Evolutionary conservation across 169 alveolate genomes (phyloP), one percentile per base, ranked within the genome.

Genomic region (Cystoisospora suis): DNA sequence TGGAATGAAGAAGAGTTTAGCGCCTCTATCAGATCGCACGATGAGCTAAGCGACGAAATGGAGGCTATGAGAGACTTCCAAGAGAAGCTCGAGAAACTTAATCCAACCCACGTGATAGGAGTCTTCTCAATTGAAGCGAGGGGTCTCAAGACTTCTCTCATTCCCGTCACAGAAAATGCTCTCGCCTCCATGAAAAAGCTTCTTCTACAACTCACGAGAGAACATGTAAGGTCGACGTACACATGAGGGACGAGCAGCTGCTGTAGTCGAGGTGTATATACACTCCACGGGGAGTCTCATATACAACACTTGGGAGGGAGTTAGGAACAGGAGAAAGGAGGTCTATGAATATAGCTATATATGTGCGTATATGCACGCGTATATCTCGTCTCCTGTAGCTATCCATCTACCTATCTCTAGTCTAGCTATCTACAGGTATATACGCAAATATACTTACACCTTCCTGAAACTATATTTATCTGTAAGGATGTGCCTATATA

Each of bases 41-140:
- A 89, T 77, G 89, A 79, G 32, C 49, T 89, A 83, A 77, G 89
- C 75, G 59, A 75, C 36, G 92, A 89, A 40, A 79, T 89, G 92
- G 92, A 89, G 89, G 36, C 85, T 12, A 80, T 89, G 49, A 34
- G 85, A 44, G 92, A 89, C 72, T 89, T 89, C 77, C 89, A 89
- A 40, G 86, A 38, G 9, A 77, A 77, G 59, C 92, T 89, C 49
- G 92, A 89, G 81, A 89, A 89, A 27, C 92, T 89, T 6, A 89
- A 89, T 23, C 92, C 92, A 40, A 75, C 77, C 1, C 92, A 89
- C 77, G 92, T 79, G 29, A 89, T 89, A 42, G 92, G 92, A 46
- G 77, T 89, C 49, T 89, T 89, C 49, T 89, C 92, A 34, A 89
- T 89, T 36, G 88, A 89, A 32, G 92, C 92, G 38, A 27, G 80